phyloP scores from a whole-genome alignment of 169 alveolate species.

The Perkinsus olseni region DNA sequence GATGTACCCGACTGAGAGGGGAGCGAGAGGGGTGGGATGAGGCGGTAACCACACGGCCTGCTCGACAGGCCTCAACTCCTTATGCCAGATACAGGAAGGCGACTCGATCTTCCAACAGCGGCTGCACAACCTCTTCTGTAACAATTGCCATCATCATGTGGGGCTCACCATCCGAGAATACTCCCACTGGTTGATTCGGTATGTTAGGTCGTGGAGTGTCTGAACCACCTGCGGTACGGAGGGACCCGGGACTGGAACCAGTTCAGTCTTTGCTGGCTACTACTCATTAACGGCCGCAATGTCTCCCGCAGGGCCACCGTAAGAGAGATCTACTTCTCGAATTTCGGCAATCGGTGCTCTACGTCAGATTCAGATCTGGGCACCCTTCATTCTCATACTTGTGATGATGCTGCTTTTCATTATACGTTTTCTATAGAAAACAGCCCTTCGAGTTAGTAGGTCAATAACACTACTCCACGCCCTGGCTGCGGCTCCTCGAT shows the following conservation, averaged over 20 bases:
- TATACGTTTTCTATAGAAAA: not conserved
- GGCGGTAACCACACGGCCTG: too few species aligned
- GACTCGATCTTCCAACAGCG: slow-evolving; percentile 29
- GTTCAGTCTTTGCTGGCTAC: not conserved
- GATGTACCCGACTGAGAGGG: slow-evolving; percentile 17
- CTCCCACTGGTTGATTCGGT: too few species aligned
- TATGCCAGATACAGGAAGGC: slow-evolving; percentile 14
- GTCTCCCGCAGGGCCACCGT: not conserved
- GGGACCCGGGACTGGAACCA: not conserved
- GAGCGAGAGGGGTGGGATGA: slow-evolving; percentile 30
- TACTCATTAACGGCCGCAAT: not conserved
- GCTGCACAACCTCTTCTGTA: slow-evolving; percentile 46
- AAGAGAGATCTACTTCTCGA: not conserved
- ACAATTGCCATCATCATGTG: slow-evolving; percentile 64
- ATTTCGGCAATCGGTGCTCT: not conserved
- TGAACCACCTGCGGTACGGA: slow-evolving; percentile 22
- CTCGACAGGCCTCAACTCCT: not conserved
- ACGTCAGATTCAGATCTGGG: not conserved
- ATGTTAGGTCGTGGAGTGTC: slow-evolving; percentile 18
- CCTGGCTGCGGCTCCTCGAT: not conserved
- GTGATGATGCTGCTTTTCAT: not conserved
- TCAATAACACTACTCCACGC: not conserved
- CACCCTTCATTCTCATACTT: not conserved
- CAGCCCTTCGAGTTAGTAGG: not conserved
- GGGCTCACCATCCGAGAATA: slow-evolving; percentile 33